phyloP scores from a whole-genome alignment of 352 stramenopile genomes.

The Phytophthora cactorum region DNA sequence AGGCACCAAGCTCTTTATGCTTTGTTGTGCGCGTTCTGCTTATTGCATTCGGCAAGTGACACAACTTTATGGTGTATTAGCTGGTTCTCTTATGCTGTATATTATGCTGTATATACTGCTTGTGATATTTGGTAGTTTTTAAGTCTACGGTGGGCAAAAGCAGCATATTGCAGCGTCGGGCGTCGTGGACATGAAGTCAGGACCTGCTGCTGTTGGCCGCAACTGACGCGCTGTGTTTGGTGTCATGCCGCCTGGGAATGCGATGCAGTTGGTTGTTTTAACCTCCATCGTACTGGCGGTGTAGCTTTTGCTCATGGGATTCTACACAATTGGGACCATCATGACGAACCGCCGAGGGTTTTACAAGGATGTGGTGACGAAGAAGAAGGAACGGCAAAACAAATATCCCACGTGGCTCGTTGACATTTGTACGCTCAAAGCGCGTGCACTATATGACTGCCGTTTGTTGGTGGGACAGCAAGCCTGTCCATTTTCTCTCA shows the following conservation, averaged over 20 bases:
- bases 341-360: not conserved
- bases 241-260: not conserved
- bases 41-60: not conserved
- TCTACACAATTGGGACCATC: not conserved
- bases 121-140: not conserved
- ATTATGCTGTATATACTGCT: too few species aligned
- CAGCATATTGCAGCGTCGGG: not conserved
- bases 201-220: not conserved
- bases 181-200: not conserved
- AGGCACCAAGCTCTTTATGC: not conserved
- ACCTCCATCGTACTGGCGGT: not conserved
- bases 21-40: not conserved
- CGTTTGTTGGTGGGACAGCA: constrained; percentile 2
- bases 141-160: not conserved
- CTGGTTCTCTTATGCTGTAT: not conserved
- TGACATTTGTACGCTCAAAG: constrained; percentile 7
- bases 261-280: not conserved
- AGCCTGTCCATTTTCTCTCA: not conserved
- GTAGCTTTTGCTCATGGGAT: not conserved
- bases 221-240: not conserved
- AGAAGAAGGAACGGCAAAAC: constrained; percentile 12
- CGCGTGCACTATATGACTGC: constrained; percentile 9
- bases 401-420: not conserved
- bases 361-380: constrained; percentile 2
- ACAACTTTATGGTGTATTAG: not conserved